Conservation (phyloP, 1,139 yeast genomes). For the Pichia sp. region DNA sequence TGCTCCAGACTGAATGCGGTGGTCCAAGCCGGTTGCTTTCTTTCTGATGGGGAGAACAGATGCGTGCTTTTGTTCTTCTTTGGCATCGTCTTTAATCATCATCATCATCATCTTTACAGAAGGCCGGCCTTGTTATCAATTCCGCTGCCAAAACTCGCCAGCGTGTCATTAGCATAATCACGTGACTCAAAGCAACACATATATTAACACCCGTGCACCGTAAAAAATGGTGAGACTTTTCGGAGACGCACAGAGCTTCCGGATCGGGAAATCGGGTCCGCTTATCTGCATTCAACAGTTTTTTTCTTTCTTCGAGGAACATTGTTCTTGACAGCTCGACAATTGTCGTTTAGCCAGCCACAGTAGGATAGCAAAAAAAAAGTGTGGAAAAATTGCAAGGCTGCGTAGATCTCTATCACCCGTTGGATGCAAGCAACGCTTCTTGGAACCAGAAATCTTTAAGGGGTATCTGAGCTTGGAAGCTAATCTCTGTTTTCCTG, state of each 20-base stretch:
- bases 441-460: background rate
- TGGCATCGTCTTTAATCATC: background rate
- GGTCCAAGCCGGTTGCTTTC: no score
- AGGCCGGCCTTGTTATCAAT: background rate
- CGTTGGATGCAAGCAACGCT: no score
- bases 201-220: slow-evolving; percentile 1
- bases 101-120: background rate
- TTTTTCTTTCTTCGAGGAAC: no score
- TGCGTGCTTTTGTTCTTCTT: background rate
- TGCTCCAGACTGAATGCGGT: no score
- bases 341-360: background rate
- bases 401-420: no score
- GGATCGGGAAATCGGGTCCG: background rate
- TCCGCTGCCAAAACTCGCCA: background rate
- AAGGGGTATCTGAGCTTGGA: no score
- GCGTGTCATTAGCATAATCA: background rate
- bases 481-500: no score
- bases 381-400: no score
- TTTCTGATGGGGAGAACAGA: no score
- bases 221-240: background rate
- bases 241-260: background rate
- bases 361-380: background rate
- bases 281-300: background rate
- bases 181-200: background rate
- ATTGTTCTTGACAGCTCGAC: no score